Base-by-base conservation (phyloP, 306 rosid species). In the Rosa persica region DNA sequence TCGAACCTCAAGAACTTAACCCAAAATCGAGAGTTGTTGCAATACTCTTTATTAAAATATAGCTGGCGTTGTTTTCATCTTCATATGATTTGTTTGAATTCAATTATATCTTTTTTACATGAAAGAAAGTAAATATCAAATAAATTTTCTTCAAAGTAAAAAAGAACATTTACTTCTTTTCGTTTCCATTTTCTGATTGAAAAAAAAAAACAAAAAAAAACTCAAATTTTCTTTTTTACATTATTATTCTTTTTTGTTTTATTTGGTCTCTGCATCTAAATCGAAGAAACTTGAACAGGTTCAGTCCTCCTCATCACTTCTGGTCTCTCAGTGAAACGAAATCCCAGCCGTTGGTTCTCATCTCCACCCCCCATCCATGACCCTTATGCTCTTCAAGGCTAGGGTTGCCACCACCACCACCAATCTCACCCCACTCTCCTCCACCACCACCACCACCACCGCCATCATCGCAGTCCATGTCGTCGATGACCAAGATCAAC, bases 401-500 rank as follows among this genome's bases (percentile, higher is more conserved):
- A 85, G 93, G 86, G 83, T 82, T 85, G 74, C 83, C 52, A 72
- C 72, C 55, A 74, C 34, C 34, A 30, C 72, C 85, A 34, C 71
- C 88, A 38, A 30, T 68, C 76, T 39, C 76, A 17, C 78, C 85
- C 81, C 81, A 69, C 51, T 77, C 65, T 1, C 84, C 78, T 8
- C 84, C 81, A 13, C 81, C 49, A 13, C 81, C 49, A 67, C 71
- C 54, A 74, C 71, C 83, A 27, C 69, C 87, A 42, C 73, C 90
- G 46, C 71, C 76, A 15, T 68, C 87, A 9, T 36, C 83, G 17
- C 74, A 78, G 52, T 85, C 73, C 82, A 93, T 92, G 98, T 89
- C 96, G 81, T 85, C 93, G 85, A 84, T 90, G 79, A 79, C 92
- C 81, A 86, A 68, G 68, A 80, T 84, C 86, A 87, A 85, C 86